Conservation (phyloP, 176 grass and related monocot species). For the Aegilops speltoides region DNA sequence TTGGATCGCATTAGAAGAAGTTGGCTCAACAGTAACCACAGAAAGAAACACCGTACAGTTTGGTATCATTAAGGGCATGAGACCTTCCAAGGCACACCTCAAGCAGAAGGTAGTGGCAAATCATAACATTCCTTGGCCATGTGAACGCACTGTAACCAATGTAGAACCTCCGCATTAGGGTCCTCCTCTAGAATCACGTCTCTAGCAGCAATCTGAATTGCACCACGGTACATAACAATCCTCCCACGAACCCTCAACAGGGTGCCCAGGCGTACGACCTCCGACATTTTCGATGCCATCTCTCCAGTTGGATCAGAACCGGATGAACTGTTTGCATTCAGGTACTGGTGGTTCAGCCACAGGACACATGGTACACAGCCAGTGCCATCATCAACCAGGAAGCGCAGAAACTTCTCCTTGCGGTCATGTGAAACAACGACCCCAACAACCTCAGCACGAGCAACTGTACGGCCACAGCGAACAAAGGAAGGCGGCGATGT, state of each 20-base stretch:
- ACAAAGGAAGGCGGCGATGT: conserved; percentile 38
- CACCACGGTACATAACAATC: conserved; percentile 57
- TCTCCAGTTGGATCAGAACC: conserved; percentile 47
- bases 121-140: conserved; percentile 68
- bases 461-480: conserved; percentile 29
- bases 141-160: conserved; percentile 72
- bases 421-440: conserved; percentile 58
- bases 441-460: conserved; percentile 52
- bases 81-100: not conserved
- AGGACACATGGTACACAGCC: conserved; percentile 73
- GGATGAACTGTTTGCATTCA: not conserved
- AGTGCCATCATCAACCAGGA: conserved; percentile 77
- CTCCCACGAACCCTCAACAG: conserved; percentile 68
- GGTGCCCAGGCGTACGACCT: conserved; percentile 48
- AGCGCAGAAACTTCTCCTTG: conserved; percentile 55
- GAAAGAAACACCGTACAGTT: not conserved
- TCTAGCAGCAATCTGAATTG: conserved; percentile 60
- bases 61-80: conserved; percentile 13
- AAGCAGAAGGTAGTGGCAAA: conserved; percentile 14
- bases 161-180: conserved; percentile 68
- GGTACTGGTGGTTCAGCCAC: conserved; percentile 56
- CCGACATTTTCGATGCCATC: conserved; percentile 38
- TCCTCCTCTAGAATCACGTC: conserved; percentile 76
- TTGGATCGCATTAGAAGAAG: conserved; percentile 4
- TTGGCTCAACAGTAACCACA: conserved; percentile 8